Percentiles rank a stretch among this genome's conserved stretches.
Evolutionary conservation across 805 yeast genomes (phyloP).

Genomic region (Saccharomycopsis fodiens): DNA sequence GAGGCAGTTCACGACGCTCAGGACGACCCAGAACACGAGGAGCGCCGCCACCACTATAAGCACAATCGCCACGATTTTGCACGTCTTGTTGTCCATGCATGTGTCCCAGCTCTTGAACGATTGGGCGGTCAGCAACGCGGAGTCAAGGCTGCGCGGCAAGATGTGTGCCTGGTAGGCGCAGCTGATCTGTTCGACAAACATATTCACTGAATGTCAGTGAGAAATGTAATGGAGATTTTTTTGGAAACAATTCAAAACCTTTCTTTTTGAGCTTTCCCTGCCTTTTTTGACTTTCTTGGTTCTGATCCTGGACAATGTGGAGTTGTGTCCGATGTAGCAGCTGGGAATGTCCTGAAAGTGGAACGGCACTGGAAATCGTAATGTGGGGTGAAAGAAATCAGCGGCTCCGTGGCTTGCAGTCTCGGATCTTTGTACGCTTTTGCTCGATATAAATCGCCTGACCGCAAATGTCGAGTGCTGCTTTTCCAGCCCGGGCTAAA

Average conservation of each 20-base stretch:
- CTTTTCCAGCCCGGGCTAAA: too few species aligned
- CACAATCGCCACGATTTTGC: constrained; percentile 58
- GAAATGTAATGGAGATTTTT: too few species aligned
- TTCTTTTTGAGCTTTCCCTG: neutral
- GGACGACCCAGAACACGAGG: constrained; percentile 41
- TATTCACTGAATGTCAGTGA: neutral
- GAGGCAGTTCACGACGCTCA: constrained; percentile 38
- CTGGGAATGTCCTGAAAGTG: too few species aligned
- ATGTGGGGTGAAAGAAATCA: too few species aligned
- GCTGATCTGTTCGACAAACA: neutral
- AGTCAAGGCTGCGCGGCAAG: neutral
- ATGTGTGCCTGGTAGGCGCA: constrained; percentile 1
- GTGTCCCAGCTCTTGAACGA: constrained; percentile 50
- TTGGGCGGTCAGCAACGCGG: constrained; percentile 11
- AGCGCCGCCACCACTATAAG: constrained; percentile 45
- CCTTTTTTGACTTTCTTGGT: neutral
- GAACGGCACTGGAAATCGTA: too few species aligned
- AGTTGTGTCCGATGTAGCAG: too few species aligned
- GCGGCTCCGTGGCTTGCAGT: too few species aligned
- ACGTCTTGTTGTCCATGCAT: constrained; percentile 54
- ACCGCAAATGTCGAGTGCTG: too few species aligned
- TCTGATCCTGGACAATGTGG: neutral
- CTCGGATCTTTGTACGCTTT: too few species aligned
- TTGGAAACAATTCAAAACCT: too few species aligned
- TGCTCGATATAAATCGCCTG: too few species aligned